Evolutionary conservation across 2,329 filamentous ascomycete species (phyloP).

Genomic region (Mollisiaceae sp.): DNA sequence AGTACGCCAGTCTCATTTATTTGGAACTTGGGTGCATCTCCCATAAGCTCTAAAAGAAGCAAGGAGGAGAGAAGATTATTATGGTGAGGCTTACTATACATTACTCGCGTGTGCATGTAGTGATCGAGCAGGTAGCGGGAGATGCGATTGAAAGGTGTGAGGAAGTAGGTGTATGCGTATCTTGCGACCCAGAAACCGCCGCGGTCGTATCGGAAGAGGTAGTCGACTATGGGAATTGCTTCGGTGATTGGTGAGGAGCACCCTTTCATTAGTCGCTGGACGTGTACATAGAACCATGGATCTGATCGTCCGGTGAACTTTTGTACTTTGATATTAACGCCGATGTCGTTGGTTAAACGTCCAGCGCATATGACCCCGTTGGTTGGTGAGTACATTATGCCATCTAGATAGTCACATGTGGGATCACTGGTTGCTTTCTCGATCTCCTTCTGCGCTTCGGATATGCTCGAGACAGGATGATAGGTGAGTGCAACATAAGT

Average conservation of each 20-base stretch:
- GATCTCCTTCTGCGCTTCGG: constrained; percentile 49
- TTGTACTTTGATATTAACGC: constrained; percentile 40
- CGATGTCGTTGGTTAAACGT: constrained; percentile 47
- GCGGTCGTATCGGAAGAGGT: constrained; percentile 67
- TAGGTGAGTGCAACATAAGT: constrained; percentile 61
- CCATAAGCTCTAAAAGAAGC: too few species aligned
- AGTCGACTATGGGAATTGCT: constrained; percentile 53
- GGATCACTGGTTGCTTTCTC: constrained; percentile 37
- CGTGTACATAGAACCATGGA: constrained; percentile 70
- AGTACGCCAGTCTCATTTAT: too few species aligned
- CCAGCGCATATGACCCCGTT: constrained; percentile 60
- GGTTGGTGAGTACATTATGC: constrained; percentile 54
- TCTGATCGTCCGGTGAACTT: constrained; percentile 58
- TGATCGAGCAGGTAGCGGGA: constrained; percentile 63
- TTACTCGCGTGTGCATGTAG: constrained; percentile 63
- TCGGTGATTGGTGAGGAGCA: constrained; percentile 42
- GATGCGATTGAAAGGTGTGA: constrained; percentile 61
- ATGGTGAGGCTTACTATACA: constrained; percentile 50
- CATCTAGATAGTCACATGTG: constrained; percentile 62
- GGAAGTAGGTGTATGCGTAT: constrained; percentile 66
- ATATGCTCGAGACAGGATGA: constrained; percentile 48
- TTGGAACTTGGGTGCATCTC: too few species aligned
- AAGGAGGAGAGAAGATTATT: too few species aligned
- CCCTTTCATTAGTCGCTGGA: constrained; percentile 41
- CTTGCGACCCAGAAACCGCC: constrained; percentile 69